These are phyloP conservation scores for Acer negundo DNA, from an alignment of 345 rosid species.

Conservation along the genomic window DNA sequence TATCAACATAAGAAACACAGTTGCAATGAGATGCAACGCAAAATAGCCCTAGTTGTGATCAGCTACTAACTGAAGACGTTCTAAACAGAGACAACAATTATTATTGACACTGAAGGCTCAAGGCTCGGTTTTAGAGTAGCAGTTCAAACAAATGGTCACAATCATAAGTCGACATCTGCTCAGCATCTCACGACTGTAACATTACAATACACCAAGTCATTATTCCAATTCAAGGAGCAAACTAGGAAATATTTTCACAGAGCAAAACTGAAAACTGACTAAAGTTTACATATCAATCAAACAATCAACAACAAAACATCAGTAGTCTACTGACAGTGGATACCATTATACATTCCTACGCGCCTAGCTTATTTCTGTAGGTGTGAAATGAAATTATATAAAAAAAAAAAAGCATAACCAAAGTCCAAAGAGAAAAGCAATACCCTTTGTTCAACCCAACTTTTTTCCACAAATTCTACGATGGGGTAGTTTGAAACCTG, in stretches of 20 bases:
- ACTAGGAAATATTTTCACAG: background rate
- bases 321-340: no score
- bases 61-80: background rate
- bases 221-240: background rate
- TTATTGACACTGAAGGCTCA: background rate
- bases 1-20: background rate
- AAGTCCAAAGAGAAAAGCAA: background rate
- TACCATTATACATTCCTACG: background rate
- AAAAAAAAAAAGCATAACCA: no score
- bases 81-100: background rate
- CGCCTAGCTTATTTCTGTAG: background rate
- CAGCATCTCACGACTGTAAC: background rate
- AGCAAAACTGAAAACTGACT: background rate
- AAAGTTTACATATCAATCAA: background rate
- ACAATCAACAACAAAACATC: background rate
- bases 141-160: constrained; percentile 2
- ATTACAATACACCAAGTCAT: constrained; percentile 1
- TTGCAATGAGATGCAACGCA: background rate
- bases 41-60: background rate
- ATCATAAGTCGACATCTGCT: background rate
- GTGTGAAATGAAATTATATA: background rate
- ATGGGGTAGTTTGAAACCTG: no score
- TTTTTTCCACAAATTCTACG: background rate
- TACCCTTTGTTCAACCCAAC: background rate
- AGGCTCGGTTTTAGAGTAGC: background rate